These are phyloP conservation scores for Kluyveromyces aestuarii DNA, from an alignment of 805 yeast genomes.

Conservation along the genomic window DNA sequence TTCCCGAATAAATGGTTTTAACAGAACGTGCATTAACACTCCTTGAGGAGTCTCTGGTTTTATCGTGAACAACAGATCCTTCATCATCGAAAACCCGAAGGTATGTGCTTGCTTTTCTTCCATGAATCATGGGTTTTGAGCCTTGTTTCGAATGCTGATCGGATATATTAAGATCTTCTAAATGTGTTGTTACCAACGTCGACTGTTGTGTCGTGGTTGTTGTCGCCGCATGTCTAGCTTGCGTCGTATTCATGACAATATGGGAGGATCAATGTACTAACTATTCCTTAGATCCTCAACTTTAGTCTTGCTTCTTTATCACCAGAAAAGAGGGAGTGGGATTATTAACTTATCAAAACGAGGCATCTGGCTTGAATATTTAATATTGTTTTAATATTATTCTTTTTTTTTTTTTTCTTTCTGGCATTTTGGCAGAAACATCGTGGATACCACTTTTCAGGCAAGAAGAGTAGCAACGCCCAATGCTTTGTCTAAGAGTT, in stretches of 20 bases:
- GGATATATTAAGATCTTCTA: slow-evolving; percentile 20
- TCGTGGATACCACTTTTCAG: no score
- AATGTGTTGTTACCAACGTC: slow-evolving; percentile 7
- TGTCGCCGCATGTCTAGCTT: background rate
- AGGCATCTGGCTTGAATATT: no score
- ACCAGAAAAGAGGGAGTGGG: background rate
- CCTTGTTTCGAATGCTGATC: slow-evolving; percentile 11
- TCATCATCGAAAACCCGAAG: slow-evolving; percentile 27
- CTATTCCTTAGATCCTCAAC: background rate
- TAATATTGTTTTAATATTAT: no score
- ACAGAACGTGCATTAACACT: background rate
- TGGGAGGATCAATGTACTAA: background rate
- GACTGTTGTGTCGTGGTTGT: background rate
- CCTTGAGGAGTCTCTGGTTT: background rate
- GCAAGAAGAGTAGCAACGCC: no score
- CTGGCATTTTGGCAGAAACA: no score
- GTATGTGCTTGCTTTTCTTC: slow-evolving; percentile 29
- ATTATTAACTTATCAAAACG: no score
- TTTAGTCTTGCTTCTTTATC: background rate
- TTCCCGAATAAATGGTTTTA: background rate
- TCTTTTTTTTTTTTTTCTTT: no score
- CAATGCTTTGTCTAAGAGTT: no score
- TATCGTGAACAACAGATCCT: slow-evolving; percentile 5
- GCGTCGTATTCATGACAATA: background rate
- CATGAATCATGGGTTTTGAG: slow-evolving; percentile 19